phyloP scores from a whole-genome alignment of 768 basidiomycete species.

The Lyophyllum atratum region DNA sequence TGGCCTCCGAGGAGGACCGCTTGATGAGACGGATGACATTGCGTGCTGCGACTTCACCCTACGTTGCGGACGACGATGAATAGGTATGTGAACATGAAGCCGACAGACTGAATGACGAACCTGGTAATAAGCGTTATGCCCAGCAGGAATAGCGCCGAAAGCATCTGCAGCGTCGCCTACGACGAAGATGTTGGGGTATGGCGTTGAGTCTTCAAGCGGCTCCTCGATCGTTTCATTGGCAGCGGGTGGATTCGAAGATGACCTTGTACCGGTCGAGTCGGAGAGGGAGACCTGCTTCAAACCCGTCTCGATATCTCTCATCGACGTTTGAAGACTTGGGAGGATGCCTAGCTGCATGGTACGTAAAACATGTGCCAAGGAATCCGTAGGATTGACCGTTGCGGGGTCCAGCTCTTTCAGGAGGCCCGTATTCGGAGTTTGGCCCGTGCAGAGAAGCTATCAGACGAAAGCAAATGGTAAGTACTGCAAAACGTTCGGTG shows the following conservation, averaged over 20 bases:
- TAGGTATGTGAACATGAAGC: background rate
- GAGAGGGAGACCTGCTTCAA: slow-evolving; percentile 23
- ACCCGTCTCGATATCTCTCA: slow-evolving; percentile 17
- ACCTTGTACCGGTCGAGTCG: no score
- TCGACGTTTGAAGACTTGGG: background rate
- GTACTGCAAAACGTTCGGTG: background rate
- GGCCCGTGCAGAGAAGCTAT: slow-evolving; percentile 64
- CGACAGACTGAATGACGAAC: slow-evolving; percentile 15
- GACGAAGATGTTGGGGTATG: slow-evolving; percentile 59
- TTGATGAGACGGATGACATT: slow-evolving; percentile 53
- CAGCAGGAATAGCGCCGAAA: slow-evolving; percentile 63
- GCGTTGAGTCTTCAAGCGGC: slow-evolving; percentile 25
- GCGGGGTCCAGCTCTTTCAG: slow-evolving; percentile 42
- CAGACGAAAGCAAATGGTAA: background rate
- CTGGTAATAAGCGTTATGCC: slow-evolving; percentile 57
- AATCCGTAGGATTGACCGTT: slow-evolving; percentile 38
- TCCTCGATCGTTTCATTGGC: background rate
- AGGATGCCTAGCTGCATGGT: slow-evolving; percentile 51
- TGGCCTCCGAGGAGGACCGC: slow-evolving; percentile 7
- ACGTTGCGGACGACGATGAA: background rate
- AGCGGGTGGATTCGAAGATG: background rate
- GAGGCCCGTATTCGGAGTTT: slow-evolving; percentile 55
- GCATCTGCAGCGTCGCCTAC: slow-evolving; percentile 67
- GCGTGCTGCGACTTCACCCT: slow-evolving; percentile 53
- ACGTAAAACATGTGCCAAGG: slow-evolving; percentile 45